Evolutionary conservation across 352 stramenopile genomes (phyloP).

Genomic region (Pythium myriotylum): DNA sequence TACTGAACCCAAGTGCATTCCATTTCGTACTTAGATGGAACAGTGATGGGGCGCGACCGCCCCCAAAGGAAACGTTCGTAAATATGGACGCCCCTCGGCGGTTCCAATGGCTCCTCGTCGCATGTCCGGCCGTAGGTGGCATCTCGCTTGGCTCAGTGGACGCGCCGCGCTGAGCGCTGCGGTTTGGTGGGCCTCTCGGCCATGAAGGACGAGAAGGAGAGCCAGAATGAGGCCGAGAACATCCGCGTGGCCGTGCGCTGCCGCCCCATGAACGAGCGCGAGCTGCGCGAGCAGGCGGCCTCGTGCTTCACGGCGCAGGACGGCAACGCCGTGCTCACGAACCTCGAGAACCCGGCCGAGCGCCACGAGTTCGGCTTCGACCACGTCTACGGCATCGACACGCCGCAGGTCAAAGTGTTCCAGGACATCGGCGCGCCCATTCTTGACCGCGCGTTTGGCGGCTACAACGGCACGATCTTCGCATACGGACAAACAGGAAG

Average conservation of each 20-base stretch:
- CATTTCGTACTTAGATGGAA: slow-evolving; percentile 25
- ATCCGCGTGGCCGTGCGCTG: slow-evolving; percentile 92
- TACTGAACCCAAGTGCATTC: slow-evolving; percentile 12
- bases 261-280: slow-evolving; percentile 90
- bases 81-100: slow-evolving; percentile 7
- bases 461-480: slow-evolving; percentile 92
- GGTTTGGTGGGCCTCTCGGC: background rate
- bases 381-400: slow-evolving; percentile 86
- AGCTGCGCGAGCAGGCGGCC: slow-evolving; percentile 73
- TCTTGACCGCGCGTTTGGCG: slow-evolving; percentile 80
- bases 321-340: slow-evolving; percentile 79
- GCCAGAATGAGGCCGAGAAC: slow-evolving; percentile 81
- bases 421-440: slow-evolving; percentile 78
- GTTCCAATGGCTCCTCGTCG: background rate
- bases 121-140: background rate
- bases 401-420: slow-evolving; percentile 73
- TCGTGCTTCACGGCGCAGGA: slow-evolving; percentile 76
- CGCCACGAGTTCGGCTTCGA: slow-evolving; percentile 90
- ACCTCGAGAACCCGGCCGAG: slow-evolving; percentile 79
- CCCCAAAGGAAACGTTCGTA: slow-evolving; percentile 7
- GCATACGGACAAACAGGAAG: slow-evolving; percentile 88
- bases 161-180: background rate
- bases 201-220: slow-evolving; percentile 71
- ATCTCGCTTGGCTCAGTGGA: background rate
- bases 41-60: slow-evolving; percentile 19